phyloP scores from a whole-genome alignment of 805 yeast genomes.

The Wickerhamiella siamensis region DNA sequence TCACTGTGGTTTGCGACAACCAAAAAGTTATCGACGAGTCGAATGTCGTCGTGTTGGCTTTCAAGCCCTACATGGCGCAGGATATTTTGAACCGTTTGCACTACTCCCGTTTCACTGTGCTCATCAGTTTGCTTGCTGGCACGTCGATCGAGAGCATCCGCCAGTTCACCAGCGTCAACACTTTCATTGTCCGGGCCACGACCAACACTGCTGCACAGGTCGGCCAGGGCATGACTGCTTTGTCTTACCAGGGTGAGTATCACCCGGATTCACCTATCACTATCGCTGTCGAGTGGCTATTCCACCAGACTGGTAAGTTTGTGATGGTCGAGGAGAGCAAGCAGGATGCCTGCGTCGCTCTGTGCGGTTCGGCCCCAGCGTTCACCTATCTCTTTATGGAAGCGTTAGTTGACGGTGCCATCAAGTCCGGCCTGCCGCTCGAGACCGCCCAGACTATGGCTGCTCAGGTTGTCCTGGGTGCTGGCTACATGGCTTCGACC shows the following conservation, averaged over 20 bases:
- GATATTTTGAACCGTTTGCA: constrained; percentile 40
- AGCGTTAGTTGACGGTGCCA: constrained; percentile 86
- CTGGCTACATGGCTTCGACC: constrained; percentile 69
- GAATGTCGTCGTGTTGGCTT: constrained; percentile 63
- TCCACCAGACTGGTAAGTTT: constrained; percentile 29
- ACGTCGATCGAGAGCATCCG: constrained; percentile 66
- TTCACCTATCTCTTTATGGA: constrained; percentile 81
- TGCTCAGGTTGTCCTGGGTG: constrained; percentile 86
- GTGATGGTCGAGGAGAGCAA: constrained; percentile 50
- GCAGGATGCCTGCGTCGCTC: constrained; percentile 92
- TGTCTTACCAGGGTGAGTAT: constrained; percentile 51
- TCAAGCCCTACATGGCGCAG: constrained; percentile 73
- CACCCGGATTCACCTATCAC: constrained; percentile 20
- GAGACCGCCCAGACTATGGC: constrained; percentile 75
- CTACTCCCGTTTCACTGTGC: constrained; percentile 34
- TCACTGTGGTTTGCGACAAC: constrained; percentile 38
- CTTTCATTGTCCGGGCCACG: constrained; percentile 78
- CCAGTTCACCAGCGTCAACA: constrained; percentile 20
- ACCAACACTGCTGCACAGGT: constrained; percentile 92
- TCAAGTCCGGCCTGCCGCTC: constrained; percentile 84
- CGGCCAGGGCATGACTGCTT: constrained; percentile 88
- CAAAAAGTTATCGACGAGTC: constrained; percentile 46
- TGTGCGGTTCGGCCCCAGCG: constrained; percentile 96
- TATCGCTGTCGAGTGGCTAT: constrained; percentile 29
- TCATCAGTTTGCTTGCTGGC: constrained; percentile 85